phyloP scores from a whole-genome alignment of 2,329 filamentous ascomycete genomes.

The Curvularia sp. region DNA sequence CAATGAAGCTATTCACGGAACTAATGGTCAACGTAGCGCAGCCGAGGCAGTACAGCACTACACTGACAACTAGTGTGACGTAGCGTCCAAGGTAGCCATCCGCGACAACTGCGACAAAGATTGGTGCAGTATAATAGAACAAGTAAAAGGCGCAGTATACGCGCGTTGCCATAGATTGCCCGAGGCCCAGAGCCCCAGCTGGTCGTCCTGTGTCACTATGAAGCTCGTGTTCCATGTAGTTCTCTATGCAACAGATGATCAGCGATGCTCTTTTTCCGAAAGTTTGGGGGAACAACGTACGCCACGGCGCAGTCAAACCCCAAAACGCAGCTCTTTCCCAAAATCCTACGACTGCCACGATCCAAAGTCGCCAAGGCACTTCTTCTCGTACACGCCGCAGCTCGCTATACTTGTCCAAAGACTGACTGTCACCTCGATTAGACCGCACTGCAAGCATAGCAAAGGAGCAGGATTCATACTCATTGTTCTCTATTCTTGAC shows the following conservation, averaged over 20 bases:
- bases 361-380: not conserved
- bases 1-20: not conserved
- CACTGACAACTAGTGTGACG: conserved; percentile 30
- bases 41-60: conserved; percentile 22
- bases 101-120: conserved; percentile 41
- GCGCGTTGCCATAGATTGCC: conserved; percentile 29
- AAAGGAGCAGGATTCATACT: not conserved
- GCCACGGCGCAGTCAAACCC: conserved; percentile 2
- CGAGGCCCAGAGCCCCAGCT: conserved; percentile 29
- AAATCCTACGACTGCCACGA: conserved; percentile 1
- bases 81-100: conserved; percentile 48
- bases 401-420: not conserved
- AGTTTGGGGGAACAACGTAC: not conserved
- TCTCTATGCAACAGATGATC: conserved; percentile 25
- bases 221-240: conserved; percentile 28
- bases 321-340: conserved; percentile 3
- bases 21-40: not conserved
- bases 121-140: conserved; percentile 27
- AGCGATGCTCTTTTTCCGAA: not conserved
- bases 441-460: not conserved
- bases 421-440: not conserved
- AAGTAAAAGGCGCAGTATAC: conserved; percentile 25
- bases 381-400: not conserved
- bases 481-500: not conserved
- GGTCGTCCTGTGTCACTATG: conserved; percentile 23